Evolutionary conservation across 2,329 filamentous ascomycete species (phyloP).

Genomic region (Akanthomyces dipterigenus): DNA sequence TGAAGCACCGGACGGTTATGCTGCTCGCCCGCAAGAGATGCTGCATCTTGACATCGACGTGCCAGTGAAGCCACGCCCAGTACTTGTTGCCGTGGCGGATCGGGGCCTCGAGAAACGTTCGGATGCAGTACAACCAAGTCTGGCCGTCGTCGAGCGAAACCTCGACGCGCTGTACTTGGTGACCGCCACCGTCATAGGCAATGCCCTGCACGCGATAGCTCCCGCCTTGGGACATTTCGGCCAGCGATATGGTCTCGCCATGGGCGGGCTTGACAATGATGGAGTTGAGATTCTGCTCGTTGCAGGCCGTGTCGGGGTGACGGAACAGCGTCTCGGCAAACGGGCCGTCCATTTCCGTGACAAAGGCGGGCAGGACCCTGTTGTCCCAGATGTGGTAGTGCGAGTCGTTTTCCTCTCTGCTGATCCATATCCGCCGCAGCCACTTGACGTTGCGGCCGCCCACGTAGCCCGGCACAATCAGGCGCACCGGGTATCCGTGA

Average conservation of each 20-base stretch:
- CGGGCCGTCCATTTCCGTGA: conserved; percentile 40
- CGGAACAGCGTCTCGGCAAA: conserved; percentile 38
- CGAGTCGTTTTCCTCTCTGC: conserved; percentile 41
- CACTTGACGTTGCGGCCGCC: conserved; percentile 46
- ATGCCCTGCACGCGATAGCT: conserved; percentile 41
- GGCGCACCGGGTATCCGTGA: conserved; percentile 43
- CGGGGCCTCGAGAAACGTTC: conserved; percentile 38
- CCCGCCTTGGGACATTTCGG: conserved; percentile 27
- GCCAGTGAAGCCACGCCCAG: conserved; percentile 48
- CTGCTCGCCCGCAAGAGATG: conserved; percentile 35
- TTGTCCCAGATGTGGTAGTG: conserved; percentile 40
- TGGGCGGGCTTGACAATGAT: conserved; percentile 38
- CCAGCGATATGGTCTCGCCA: conserved; percentile 34
- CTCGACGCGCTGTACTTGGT: conserved; percentile 41
- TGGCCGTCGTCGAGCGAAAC: conserved; percentile 28
- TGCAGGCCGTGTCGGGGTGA: conserved; percentile 39
- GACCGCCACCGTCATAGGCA: conserved; percentile 45
- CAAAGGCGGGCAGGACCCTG: conserved; percentile 41
- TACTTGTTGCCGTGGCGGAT: conserved; percentile 46
- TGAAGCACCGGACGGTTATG: conserved; percentile 40
- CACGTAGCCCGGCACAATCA: conserved; percentile 41
- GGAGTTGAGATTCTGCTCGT: conserved; percentile 42
- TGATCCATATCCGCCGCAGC: conserved; percentile 43
- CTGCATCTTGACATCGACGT: conserved; percentile 39
- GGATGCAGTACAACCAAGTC: conserved; percentile 32